A percentile compares a stretch with the other conserved stretches of the same genome.
phyloP scores from a whole-genome alignment of 352 stramenopile genomes.

The Elongisporangium undulatum region DNA sequence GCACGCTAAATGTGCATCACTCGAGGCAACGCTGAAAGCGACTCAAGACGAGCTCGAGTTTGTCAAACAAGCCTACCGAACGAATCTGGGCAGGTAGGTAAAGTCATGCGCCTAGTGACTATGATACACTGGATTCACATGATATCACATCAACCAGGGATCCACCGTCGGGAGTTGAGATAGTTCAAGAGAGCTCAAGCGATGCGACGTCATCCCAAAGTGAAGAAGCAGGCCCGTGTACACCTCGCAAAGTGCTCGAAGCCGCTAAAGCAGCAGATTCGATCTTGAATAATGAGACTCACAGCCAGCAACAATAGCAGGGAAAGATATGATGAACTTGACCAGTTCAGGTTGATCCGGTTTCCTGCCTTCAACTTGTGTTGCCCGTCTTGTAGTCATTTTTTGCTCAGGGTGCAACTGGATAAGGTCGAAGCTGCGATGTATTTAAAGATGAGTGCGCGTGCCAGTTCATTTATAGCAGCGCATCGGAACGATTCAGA shows the following conservation, averaged over 20 bases:
- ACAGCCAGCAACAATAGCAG: slow-evolving; percentile 1
- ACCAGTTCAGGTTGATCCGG: background rate
- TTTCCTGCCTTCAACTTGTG: background rate
- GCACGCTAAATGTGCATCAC: slow-evolving; percentile 38
- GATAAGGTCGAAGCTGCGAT: background rate
- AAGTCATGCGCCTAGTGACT: background rate
- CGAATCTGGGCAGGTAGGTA: slow-evolving; percentile 41
- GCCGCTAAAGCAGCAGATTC: slow-evolving; percentile 43
- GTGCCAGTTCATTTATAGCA: background rate
- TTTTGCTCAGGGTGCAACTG: background rate
- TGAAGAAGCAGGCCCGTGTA: slow-evolving; percentile 22
- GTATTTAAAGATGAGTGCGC: background rate
- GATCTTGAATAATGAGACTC: slow-evolving; percentile 28
- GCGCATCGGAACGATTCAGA: background rate
- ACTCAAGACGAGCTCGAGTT: slow-evolving; percentile 40
- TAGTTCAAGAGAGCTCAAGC: slow-evolving; percentile 3
- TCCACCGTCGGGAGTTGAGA: slow-evolving; percentile 15
- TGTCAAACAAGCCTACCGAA: slow-evolving; percentile 46
- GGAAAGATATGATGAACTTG: background rate
- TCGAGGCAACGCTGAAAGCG: slow-evolving; percentile 38
- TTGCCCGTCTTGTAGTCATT: too few species aligned
- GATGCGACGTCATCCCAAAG: slow-evolving; percentile 2
- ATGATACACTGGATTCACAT: background rate
- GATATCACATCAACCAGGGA: slow-evolving; percentile 19
- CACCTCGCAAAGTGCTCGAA: slow-evolving; percentile 46